Percentiles rank a stretch among this genome's conserved stretches.
phyloP scores from a whole-genome alignment of 495 filamentous ascomycete species.

The Cairneyella variabilis region DNA sequence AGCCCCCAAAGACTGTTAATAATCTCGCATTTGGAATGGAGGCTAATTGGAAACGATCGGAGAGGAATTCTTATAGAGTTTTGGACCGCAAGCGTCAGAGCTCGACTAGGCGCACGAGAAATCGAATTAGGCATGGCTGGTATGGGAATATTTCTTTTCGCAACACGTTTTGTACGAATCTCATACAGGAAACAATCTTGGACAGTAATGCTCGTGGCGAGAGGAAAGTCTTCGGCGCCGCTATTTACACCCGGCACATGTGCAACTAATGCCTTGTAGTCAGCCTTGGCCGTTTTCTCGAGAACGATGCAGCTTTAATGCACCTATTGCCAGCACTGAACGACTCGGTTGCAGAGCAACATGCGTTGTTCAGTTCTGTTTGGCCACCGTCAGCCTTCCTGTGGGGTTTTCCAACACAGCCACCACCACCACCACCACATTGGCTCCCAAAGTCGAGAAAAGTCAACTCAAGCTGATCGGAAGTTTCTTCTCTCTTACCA shows the following conservation, averaged over 20 bases:
- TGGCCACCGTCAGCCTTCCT: neutral
- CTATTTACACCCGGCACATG: neutral
- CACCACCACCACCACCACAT: neutral
- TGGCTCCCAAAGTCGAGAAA: neutral
- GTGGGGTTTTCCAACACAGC: no score
- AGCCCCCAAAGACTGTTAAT: constrained; percentile 2
- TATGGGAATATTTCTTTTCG: neutral
- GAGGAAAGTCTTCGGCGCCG: neutral
- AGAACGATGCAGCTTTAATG: neutral
- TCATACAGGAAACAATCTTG: neutral
- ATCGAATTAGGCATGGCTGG: neutral
- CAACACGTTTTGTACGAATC: neutral
- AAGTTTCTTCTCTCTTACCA: neutral
- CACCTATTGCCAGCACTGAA: neutral
- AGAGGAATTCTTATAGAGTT: neutral
- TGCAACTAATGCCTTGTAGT: neutral
- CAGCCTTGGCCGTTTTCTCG: neutral
- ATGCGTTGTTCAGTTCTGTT: neutral
- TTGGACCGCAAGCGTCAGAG: neutral
- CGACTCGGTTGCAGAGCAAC: neutral
- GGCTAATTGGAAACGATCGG: constrained; percentile 1
- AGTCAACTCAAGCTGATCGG: neutral
- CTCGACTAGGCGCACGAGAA: neutral
- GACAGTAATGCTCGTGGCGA: neutral
- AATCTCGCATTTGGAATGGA: neutral